These are phyloP conservation scores for Fusarium sp. DNA, from an alignment of 2,329 filamentous ascomycete genomes.

Conservation along the genomic window DNA sequence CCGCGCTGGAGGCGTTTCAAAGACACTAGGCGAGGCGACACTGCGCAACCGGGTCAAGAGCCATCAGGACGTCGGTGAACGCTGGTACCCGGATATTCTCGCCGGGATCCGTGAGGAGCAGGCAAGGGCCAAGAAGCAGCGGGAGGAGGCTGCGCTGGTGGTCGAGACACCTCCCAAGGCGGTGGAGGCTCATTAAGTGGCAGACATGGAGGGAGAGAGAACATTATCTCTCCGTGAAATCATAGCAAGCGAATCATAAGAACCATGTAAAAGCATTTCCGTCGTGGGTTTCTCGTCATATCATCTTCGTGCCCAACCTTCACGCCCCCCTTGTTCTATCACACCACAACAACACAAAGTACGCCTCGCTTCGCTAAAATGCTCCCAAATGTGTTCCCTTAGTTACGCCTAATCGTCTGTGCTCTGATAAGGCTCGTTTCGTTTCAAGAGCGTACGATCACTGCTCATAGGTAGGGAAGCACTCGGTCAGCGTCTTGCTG, in stretches of 20 bases:
- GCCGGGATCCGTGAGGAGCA: conserved; percentile 70
- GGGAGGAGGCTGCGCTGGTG: conserved; percentile 35
- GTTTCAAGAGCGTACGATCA: conserved; percentile 7
- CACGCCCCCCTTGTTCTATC: conserved; percentile 19
- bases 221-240: not conserved
- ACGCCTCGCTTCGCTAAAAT: conserved; percentile 40
- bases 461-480: conserved; percentile 69
- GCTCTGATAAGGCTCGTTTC: not conserved
- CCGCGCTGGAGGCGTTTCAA: conserved; percentile 73
- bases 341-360: conserved; percentile 25
- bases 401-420: conserved; percentile 19
- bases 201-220: not conserved
- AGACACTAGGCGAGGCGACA: conserved; percentile 83
- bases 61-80: conserved; percentile 86
- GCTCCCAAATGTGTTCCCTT: conserved; percentile 13
- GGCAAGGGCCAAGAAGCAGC: conserved; percentile 53
- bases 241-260: conserved; percentile 23
- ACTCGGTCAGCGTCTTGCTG: conserved; percentile 76
- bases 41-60: conserved; percentile 87
- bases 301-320: conserved; percentile 9
- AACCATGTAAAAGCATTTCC: conserved; percentile 32
- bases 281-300: conserved; percentile 30
- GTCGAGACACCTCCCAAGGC: conserved; percentile 37
- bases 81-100: conserved; percentile 79
- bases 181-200: conserved; percentile 49